A percentile compares a stretch with the other conserved stretches of the same genome.
phyloP scores from a whole-genome alignment of 306 rosid species.

The Fagus sylvatica region DNA sequence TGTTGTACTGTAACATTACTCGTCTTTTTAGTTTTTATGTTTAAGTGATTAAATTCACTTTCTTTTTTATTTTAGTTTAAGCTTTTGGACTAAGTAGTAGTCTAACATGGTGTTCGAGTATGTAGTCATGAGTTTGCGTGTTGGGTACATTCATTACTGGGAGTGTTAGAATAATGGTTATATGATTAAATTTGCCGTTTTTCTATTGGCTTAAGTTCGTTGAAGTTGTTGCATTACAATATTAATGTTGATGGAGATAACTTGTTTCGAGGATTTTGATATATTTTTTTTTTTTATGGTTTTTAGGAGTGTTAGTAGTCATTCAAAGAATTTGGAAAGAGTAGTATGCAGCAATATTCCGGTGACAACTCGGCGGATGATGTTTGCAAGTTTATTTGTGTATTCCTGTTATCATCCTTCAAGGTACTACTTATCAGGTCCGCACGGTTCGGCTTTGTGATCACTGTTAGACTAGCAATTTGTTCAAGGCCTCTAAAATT shows the following conservation, averaged over 20 bases:
- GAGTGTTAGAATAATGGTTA: not conserved
- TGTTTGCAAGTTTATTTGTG: slow-evolving; percentile 67
- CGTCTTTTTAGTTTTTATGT: too few species aligned
- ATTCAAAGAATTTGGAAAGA: slow-evolving; percentile 45
- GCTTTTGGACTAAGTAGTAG: too few species aligned
- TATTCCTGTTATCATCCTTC: slow-evolving; percentile 64
- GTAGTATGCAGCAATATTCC: slow-evolving; percentile 29
- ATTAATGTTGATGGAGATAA: not conserved
- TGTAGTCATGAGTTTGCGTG: not conserved
- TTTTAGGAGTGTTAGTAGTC: slow-evolving; percentile 42
- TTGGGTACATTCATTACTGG: not conserved
- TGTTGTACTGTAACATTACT: too few species aligned
- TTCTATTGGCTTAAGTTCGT: not conserved
- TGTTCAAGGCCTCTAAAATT: not conserved
- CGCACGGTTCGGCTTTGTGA: slow-evolving; percentile 56
- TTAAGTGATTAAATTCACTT: too few species aligned
- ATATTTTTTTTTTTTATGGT: slow-evolving; percentile 13
- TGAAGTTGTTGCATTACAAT: not conserved
- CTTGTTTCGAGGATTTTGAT: slow-evolving; percentile 16
- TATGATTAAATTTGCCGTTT: slow-evolving; percentile 21
- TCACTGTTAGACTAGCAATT: not conserved
- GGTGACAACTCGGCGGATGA: slow-evolving; percentile 59
- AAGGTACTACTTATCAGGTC: slow-evolving; percentile 94
- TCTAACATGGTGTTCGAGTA: too few species aligned
- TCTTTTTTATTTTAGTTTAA: too few species aligned